Base-by-base conservation (phyloP, 495 filamentous ascomycete species). In the Aspergillus funiculosus region DNA sequence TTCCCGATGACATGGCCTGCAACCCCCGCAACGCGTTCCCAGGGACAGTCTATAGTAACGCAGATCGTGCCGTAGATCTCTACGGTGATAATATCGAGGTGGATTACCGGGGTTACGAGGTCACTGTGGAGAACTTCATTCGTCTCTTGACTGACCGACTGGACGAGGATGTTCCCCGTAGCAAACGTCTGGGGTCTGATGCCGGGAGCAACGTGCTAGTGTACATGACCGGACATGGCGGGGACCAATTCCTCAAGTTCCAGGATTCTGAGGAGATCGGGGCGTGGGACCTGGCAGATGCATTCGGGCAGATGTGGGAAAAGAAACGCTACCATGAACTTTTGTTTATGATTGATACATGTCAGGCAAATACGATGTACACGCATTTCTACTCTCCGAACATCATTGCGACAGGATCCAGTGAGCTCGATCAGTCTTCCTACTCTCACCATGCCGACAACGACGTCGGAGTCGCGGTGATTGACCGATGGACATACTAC, bases 231-330 rank as follows among this genome's bases (percentile, higher is more conserved):
- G 92, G 92, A 3, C 92, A 98, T 57, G 92, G 92, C 14, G 92
- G 92, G n/a, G 94, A 96, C 58, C 89, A 95, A 64, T 98, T 98
- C 60, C 67, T 98, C 46, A 98, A 98, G 63, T 98, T 98, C 64
- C 92, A 98, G 61, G 92, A 98, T 51, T 85, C 88, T 19, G 92
- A 98, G 69, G 92, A 98, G 66, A 96, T 98, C 36, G 89, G 88
- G 46, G 87, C 88, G 0, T 96, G 91, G 67, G 92, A 98, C 72
- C 68, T 98, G 39, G 92, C 92, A 19, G 87, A 98, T 71, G 92
- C 94, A 9, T 97, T 98, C 63, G 91, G 91, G 65, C 92, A 98
- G 77, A 98, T 98, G 92, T 96, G 90, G 88, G 94, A 98, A 72
- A 98, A 98, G 81, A 89, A 90, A 71, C 78, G 92, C 68, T 90